phyloP scores from a whole-genome alignment of 2,329 filamentous ascomycete genomes.

The Ophiosphaerella korrae region DNA sequence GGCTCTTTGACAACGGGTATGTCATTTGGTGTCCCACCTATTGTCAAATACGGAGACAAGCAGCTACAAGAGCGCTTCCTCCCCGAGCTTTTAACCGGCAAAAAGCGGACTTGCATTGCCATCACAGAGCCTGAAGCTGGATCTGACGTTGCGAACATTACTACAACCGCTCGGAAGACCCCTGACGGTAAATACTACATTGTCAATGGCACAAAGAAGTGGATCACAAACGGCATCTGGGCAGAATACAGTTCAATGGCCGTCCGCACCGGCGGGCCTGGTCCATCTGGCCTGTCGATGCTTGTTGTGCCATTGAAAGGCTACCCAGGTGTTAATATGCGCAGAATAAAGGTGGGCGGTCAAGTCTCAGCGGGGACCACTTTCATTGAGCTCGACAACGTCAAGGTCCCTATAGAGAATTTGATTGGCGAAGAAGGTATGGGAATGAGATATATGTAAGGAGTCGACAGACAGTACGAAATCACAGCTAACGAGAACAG shows the following conservation, averaged over 20 bases:
- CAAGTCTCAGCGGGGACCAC: conserved; percentile 71
- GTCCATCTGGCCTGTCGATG: conserved; percentile 67
- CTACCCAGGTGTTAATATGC: conserved; percentile 69
- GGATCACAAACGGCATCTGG: conserved; percentile 67
- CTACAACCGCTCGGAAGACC: conserved; percentile 68
- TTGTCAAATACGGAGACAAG: conserved; percentile 69
- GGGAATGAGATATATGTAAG: conserved; percentile 70
- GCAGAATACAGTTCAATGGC: conserved; percentile 72
- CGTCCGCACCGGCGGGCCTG: conserved; percentile 72
- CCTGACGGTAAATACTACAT: conserved; percentile 70
- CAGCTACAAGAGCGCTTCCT: conserved; percentile 71
- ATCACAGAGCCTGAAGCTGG: conserved; percentile 80
- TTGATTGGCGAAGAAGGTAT: conserved; percentile 71
- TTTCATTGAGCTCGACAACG: conserved; percentile 77
- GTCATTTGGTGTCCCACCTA: conserved; percentile 72
- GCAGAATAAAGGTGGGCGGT: conserved; percentile 69
- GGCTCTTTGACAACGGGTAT: conserved; percentile 73
- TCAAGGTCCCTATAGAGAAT: conserved; percentile 72
- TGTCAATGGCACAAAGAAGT: conserved; percentile 78
- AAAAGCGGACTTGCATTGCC: conserved; percentile 73
- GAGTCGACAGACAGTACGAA: too few relatives aligned
- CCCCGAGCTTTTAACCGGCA: conserved; percentile 69
- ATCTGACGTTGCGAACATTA: conserved; percentile 74
- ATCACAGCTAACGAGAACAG: conserved; percentile 7
- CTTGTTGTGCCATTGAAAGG: conserved; percentile 73